phyloP scores from a whole-genome alignment of 257 asterid genomes.

The Buddleja alternifolia region DNA sequence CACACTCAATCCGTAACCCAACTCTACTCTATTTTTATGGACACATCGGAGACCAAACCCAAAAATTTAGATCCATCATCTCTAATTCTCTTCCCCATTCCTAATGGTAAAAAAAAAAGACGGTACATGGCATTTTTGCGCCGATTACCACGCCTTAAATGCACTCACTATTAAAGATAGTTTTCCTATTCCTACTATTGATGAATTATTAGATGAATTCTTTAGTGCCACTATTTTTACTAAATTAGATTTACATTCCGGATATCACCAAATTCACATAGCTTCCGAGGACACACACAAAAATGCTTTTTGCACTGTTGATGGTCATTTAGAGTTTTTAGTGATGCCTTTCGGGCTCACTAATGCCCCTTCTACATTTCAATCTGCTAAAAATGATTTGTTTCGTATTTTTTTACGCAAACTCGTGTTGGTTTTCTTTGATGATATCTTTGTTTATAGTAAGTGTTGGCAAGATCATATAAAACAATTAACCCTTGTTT shows the following conservation, averaged over 20 bases:
- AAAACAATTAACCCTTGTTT: background rate
- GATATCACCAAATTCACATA: background rate
- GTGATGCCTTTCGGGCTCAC: background rate
- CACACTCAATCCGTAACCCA: too few relatives aligned
- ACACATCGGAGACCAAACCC: too few relatives aligned
- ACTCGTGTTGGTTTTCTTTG: background rate
- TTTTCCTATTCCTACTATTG: constrained; percentile 9
- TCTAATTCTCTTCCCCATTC: background rate
- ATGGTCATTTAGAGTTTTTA: too few relatives aligned
- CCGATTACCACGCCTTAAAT: constrained; percentile 5
- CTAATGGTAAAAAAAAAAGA: background rate
- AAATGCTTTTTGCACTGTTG: background rate
- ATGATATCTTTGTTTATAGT: background rate
- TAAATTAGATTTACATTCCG: background rate
- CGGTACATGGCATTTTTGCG: too few relatives aligned
- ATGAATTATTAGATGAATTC: background rate
- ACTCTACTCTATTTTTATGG: too few relatives aligned
- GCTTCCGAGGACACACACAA: background rate
- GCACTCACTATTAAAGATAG: background rate
- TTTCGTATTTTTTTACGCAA: background rate
- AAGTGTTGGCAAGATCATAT: background rate
- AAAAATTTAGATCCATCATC: too few relatives aligned
- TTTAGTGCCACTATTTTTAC: background rate
- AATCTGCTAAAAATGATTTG: background rate
- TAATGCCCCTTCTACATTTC: constrained; percentile 9